Percentiles rank a stretch among this genome's conserved stretches.
Evolutionary conservation across 441 rosid genomes (phyloP).

Genomic region (Isatis lusitanica): DNA sequence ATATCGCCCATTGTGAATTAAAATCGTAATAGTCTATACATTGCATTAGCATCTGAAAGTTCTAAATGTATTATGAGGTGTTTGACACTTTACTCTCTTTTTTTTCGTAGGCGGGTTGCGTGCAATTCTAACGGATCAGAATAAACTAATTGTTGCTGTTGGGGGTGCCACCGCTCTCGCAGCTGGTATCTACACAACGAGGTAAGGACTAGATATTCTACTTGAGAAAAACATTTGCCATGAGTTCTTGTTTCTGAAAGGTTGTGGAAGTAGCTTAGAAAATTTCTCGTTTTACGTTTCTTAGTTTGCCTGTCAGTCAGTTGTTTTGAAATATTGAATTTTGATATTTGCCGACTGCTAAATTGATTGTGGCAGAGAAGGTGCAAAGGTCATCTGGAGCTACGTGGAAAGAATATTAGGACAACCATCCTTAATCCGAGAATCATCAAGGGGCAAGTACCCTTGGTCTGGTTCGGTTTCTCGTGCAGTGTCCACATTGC

Average conservation of each 20-base stretch:
- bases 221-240: not conserved
- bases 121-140: slow-evolving; percentile 89
- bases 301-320: not conserved
- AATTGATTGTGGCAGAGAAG: slow-evolving; percentile 63
- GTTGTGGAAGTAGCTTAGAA: slow-evolving; percentile 6
- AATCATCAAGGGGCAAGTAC: slow-evolving; percentile 92
- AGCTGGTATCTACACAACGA: slow-evolving; percentile 92
- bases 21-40: not conserved
- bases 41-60: slow-evolving; percentile 5
- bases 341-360: not conserved
- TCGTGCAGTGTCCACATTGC: slow-evolving; percentile 52
- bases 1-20: not conserved
- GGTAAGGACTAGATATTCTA: slow-evolving; percentile 46
- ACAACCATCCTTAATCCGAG: slow-evolving; percentile 93
- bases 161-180: slow-evolving; percentile 98
- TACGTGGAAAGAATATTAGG: slow-evolving; percentile 95
- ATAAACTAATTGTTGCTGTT: slow-evolving; percentile 87
- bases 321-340: not conserved
- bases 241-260: slow-evolving; percentile 9
- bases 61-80: slow-evolving; percentile 4
- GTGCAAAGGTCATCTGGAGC: slow-evolving; percentile 97
- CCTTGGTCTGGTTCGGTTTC: slow-evolving; percentile 91
- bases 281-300: not conserved
- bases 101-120: slow-evolving; percentile 73
- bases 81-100: slow-evolving; percentile 29